A percentile compares a stretch with the other conserved stretches of the same genome.
phyloP scores from a whole-genome alignment of 2,329 filamentous ascomycete genomes.

The Claviceps fusiformis region DNA sequence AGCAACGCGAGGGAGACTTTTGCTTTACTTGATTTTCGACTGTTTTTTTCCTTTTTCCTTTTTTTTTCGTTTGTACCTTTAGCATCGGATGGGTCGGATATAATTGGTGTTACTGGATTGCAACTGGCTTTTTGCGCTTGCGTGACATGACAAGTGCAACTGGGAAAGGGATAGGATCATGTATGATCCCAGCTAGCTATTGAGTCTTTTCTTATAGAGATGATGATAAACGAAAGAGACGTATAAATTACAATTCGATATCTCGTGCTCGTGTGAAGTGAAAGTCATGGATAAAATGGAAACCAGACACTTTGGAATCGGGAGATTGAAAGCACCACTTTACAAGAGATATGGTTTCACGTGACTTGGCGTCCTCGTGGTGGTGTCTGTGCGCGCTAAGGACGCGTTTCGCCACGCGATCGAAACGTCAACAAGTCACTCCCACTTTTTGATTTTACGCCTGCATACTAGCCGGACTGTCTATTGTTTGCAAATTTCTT shows the following conservation, averaged over 20 bases:
- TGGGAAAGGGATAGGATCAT: not conserved
- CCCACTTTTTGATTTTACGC: not conserved
- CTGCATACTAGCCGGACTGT: not conserved
- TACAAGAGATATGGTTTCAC: slow-evolving; percentile 11
- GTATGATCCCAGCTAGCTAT: not conserved
- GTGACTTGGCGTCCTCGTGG: slow-evolving; percentile 25
- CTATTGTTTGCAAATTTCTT: not conserved
- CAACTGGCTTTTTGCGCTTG: not conserved
- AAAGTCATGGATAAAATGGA: not conserved
- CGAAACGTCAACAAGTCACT: not conserved
- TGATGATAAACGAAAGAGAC: not conserved
- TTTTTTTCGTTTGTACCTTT: not conserved
- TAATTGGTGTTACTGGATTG: slow-evolving; percentile 1
- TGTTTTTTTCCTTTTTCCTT: not conserved
- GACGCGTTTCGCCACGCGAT: slow-evolving; percentile 18
- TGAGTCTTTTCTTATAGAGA: not conserved
- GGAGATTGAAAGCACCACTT: not conserved
- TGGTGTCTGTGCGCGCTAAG: slow-evolving; percentile 13
- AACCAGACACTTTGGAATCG: too few relatives aligned
- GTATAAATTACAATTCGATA: not conserved
- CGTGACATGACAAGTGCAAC: not conserved
- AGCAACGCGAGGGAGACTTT: not conserved
- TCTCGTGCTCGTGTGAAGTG: not conserved
- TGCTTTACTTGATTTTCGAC: not conserved
- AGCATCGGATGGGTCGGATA: not conserved